Evolutionary conservation across 352 stramenopile species (phyloP), one percentile per base, ranked within the genome.

Genomic region (Salisapilia sapeloensis): DNA sequence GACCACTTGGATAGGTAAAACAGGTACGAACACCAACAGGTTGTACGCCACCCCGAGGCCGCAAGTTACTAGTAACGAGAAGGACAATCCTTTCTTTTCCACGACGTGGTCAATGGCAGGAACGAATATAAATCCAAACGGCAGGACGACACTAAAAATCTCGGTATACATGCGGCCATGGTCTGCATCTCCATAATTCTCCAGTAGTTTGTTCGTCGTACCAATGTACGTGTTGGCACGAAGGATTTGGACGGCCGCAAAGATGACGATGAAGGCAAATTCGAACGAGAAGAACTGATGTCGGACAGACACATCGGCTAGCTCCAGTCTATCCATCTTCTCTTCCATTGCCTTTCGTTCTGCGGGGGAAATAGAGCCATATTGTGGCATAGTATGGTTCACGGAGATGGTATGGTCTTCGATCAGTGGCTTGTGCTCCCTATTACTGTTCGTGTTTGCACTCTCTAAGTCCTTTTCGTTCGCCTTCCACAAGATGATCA

Each of bases 21-120:
- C 59, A 13, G 74, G 76, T 3, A 87, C 49, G 11, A 92, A 53
- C 37, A 64, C 50, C 22, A 92, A 40, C 19, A 63, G 18, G 19
- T 83, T 85, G 64, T 85, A 89, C 4, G 71, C 29, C 6, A 83
- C 44, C 7, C 76, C 76, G 2, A 89, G 31, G 2, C 53, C 41
- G 38, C 74, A 87, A 24, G 72, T 86, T 34, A 89, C 71, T 9
- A 69, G 48, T 24, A 92, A 29, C n/a, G 74, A 69, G 22, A 67
- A 50, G 11, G 60, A 53, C 10, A 91, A 42, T 0, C 76, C 76
- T 7, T 60, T 58, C 1, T 58, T 60, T 32, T 89, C 70, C 15
- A 92, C 71, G 15, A 87, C 55, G 46, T 81, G 66, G 36, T 92
- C 74, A 35, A 92, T 92, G 2, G 48, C 66, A 10, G 76, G 76